These are phyloP conservation scores for Pleurotus citrinopileatus DNA, from an alignment of 768 basidiomycete genomes.

Conservation along the genomic window DNA sequence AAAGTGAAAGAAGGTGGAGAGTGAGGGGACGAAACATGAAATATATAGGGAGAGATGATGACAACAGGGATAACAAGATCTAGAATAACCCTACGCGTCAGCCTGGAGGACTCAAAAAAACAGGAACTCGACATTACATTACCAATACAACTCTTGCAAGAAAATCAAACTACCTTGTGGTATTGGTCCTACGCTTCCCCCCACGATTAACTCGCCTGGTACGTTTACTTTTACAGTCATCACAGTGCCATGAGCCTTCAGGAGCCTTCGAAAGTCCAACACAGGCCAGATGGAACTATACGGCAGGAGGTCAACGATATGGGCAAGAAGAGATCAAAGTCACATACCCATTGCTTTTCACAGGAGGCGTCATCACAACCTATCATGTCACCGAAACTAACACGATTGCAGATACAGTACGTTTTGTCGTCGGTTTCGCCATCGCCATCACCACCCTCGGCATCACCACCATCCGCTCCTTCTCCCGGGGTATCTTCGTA, in stretches of 20 bases:
- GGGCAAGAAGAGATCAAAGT: conserved; percentile 9
- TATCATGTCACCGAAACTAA: conserved; percentile 94
- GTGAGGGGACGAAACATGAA: too few species aligned
- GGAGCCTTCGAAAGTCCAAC: conserved; percentile 66
- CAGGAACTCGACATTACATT: not conserved
- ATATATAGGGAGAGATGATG: too few species aligned
- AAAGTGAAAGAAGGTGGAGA: too few species aligned
- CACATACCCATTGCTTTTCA: conserved; percentile 87
- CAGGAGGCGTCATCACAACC: conserved; percentile 84
- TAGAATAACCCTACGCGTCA: too few species aligned
- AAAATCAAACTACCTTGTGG: conserved; percentile 1
- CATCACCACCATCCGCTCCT: not conserved
- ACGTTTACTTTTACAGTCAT: conserved; percentile 58
- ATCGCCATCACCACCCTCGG: conserved; percentile 34
- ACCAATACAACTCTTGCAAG: not conserved
- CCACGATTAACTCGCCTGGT: conserved; percentile 50
- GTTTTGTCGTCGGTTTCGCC: conserved; percentile 60
- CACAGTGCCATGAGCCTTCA: conserved; percentile 75
- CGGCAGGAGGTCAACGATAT: conserved; percentile 5
- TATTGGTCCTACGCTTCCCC: conserved; percentile 37
- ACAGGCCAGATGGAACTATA: conserved; percentile 86
- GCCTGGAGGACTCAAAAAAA: not conserved
- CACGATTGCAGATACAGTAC: conserved; percentile 84
- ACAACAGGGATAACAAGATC: too few species aligned
- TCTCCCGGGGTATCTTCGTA: conserved; percentile 5